phyloP scores from a whole-genome alignment of 2,329 filamentous ascomycete species.

The Plenodomus biglobosus region DNA sequence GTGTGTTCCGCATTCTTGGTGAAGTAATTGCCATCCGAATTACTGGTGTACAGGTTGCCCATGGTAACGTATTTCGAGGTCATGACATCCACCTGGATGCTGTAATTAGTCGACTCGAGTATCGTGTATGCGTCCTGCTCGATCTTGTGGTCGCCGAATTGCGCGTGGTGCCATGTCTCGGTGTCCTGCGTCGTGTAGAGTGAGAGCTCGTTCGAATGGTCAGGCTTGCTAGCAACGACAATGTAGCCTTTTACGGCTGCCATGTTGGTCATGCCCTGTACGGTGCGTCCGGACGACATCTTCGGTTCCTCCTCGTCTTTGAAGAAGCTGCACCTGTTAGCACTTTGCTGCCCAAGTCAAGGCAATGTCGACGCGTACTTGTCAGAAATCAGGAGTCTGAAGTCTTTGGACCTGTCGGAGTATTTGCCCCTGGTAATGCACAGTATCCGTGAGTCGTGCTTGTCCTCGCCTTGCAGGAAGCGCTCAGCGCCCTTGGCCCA shows the following conservation, averaged over 20 bases:
- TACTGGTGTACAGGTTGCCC: conserved; percentile 90
- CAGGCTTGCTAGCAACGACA: conserved; percentile 77
- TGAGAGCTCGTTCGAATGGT: conserved; percentile 84
- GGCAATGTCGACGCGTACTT: conserved; percentile 44
- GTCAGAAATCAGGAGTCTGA: conserved; percentile 78
- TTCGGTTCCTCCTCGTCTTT: conserved; percentile 68
- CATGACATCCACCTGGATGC: conserved; percentile 94
- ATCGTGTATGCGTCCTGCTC: conserved; percentile 88
- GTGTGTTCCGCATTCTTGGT: conserved; percentile 89
- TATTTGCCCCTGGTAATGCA: conserved; percentile 78
- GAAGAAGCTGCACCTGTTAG: conserved; percentile 62
- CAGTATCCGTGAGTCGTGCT: conserved; percentile 71
- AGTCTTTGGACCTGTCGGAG: conserved; percentile 70
- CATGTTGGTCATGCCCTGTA: conserved; percentile 78
- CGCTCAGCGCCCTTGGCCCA: conserved; percentile 79
- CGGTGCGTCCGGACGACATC: conserved; percentile 70
- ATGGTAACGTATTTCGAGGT: conserved; percentile 68
- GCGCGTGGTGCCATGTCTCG: conserved; percentile 82
- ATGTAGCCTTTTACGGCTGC: conserved; percentile 85
- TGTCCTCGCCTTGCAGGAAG: conserved; percentile 68
- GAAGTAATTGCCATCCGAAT: conserved; percentile 96
- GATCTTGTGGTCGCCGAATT: conserved; percentile 83
- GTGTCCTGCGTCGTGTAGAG: conserved; percentile 87
- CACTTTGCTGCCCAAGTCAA: not conserved
- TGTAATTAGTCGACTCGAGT: conserved; percentile 95